Evolutionary conservation across 441 rosid species (phyloP).

Genomic region (Jatropha multifida): DNA sequence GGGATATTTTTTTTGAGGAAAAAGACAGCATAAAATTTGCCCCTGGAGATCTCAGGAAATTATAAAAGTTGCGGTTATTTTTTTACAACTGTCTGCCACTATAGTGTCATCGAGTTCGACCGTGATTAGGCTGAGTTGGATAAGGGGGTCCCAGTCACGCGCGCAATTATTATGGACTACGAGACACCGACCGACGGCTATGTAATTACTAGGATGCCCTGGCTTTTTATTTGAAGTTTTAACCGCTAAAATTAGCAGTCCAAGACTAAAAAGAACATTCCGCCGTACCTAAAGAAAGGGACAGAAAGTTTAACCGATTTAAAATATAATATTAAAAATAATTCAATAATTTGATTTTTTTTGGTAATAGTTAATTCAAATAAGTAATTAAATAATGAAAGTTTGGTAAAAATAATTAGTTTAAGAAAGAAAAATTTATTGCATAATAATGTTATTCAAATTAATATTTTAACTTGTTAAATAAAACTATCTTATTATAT

Average conservation of each 20-base stretch:
- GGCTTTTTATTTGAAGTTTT: not conserved
- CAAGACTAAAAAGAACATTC: not conserved
- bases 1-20: not conserved
- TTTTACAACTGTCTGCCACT: conserved; percentile 29
- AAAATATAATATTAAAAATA: too few relatives aligned
- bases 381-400: too few relatives aligned
- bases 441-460: too few relatives aligned
- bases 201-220: not conserved
- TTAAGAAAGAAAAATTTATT: too few relatives aligned
- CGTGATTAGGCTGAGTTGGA: conserved; percentile 22
- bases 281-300: not conserved
- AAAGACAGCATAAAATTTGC: not conserved
- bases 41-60: not conserved
- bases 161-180: conserved; percentile 17
- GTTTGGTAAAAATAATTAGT: too few relatives aligned
- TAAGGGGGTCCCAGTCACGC: conserved; percentile 30
- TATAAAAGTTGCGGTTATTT: conserved; percentile 13
- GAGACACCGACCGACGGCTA: conserved; percentile 23
- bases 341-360: too few relatives aligned
- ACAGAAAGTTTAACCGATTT: too few relatives aligned
- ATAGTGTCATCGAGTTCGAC: not conserved
- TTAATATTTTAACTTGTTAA: too few relatives aligned
- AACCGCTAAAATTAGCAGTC: not conserved
- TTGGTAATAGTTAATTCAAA: too few relatives aligned
- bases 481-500: too few relatives aligned